Evolutionary conservation across 768 basidiomycete species (phyloP).

Genomic region (Mycena vitilis): DNA sequence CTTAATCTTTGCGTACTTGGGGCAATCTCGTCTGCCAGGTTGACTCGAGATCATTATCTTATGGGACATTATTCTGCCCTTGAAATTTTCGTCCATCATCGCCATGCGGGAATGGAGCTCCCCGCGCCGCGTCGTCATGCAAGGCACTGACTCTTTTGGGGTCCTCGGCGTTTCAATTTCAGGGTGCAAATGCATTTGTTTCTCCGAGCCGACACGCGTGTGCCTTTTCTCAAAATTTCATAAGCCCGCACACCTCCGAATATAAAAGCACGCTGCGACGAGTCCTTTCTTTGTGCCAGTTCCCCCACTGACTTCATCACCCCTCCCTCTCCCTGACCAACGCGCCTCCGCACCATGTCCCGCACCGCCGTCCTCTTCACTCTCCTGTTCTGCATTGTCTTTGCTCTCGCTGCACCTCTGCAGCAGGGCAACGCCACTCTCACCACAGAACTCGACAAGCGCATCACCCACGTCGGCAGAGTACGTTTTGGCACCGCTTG

Average conservation of each 20-base stretch:
- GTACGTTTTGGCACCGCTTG: conserved; percentile 52
- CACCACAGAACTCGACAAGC: conserved; percentile 56
- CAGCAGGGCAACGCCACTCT: conserved; percentile 44
- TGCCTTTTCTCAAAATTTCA: conserved; percentile 26
- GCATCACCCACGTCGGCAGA: conserved; percentile 64
- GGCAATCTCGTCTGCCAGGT: conserved; percentile 2
- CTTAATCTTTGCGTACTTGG: not conserved
- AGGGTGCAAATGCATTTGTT: conserved; percentile 15
- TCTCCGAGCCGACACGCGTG: conserved; percentile 3
- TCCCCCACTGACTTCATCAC: conserved; percentile 15
- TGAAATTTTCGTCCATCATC: not conserved
- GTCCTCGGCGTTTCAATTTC: conserved; percentile 7
- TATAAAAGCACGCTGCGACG: conserved; percentile 38
- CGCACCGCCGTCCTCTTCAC: conserved; percentile 52
- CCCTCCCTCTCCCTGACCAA: conserved; percentile 26
- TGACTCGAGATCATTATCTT: no score
- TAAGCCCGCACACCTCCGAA: conserved; percentile 25
- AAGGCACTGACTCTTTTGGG: conserved; percentile 11
- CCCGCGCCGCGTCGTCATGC: conserved; percentile 22
- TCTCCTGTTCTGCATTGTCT: conserved; percentile 25
- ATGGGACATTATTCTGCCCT: no score
- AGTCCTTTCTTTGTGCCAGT: conserved; percentile 30
- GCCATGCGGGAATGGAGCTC: conserved; percentile 8
- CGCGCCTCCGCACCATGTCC: conserved; percentile 47
- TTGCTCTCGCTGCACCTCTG: conserved; percentile 59